Evolutionary conservation across 768 basidiomycete genomes (phyloP).

Genomic region (Xerocomellus amylosporus): DNA sequence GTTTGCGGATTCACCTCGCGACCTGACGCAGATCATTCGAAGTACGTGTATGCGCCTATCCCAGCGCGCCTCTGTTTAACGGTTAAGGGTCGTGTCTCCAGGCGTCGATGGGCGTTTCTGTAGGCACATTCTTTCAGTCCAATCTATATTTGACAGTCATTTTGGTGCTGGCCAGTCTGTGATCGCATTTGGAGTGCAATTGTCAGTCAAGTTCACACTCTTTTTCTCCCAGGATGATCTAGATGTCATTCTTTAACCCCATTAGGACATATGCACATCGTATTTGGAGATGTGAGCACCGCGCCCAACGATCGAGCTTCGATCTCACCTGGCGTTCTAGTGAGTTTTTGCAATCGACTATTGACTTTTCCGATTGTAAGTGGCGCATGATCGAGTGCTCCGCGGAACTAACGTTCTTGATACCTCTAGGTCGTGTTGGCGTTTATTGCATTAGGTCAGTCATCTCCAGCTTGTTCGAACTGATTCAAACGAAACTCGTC

Average conservation of each 20-base stretch:
- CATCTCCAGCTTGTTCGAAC: background rate
- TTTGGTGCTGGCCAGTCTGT: constrained; percentile 22
- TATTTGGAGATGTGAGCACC: constrained; percentile 35
- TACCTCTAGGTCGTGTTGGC: constrained; percentile 26
- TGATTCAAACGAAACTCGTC: background rate
- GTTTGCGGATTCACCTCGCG: background rate
- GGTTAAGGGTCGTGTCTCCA: background rate
- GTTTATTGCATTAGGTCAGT: constrained; percentile 28
- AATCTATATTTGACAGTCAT: background rate
- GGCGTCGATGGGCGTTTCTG: constrained; percentile 38
- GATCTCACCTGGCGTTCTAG: constrained; percentile 15
- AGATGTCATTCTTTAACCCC: constrained; percentile 3
- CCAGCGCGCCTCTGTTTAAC: background rate
- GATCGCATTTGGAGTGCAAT: constrained; percentile 36
- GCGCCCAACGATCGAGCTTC: background rate
- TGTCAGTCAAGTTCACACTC: constrained; percentile 21
- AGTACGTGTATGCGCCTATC: constrained; percentile 14
- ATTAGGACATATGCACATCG: constrained; percentile 37
- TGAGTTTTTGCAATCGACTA: constrained; percentile 31
- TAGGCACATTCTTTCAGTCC: constrained; percentile 1
- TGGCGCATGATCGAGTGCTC: background rate
- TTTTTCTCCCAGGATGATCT: background rate
- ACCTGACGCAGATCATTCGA: constrained; percentile 21
- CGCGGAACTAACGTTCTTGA: background rate
- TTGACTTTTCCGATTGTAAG: constrained; percentile 35